These are phyloP conservation scores for Neurospora discreta DNA, from an alignment of 495 filamentous ascomycete species.

Conservation along the genomic window DNA sequence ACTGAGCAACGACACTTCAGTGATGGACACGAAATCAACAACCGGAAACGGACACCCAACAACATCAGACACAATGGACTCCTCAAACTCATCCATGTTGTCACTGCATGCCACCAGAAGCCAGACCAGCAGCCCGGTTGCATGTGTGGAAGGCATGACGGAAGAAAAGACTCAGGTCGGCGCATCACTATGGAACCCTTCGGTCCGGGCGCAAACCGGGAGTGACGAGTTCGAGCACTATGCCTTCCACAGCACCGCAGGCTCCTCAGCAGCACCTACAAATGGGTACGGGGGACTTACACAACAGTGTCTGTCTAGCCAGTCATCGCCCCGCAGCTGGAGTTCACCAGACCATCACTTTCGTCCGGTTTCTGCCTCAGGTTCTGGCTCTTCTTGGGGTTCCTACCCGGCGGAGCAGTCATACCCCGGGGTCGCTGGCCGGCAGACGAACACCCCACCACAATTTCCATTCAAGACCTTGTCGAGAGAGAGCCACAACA, in stretches of 20 bases:
- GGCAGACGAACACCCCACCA: not conserved
- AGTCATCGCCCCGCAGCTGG: constrained; percentile 22
- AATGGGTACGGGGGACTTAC: constrained; percentile 1
- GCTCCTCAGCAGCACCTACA: constrained; percentile 1
- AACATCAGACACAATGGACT: not conserved
- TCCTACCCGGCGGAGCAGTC: not conserved
- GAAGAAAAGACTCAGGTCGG: not conserved
- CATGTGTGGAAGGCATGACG: not conserved
- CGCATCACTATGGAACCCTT: constrained; percentile 10
- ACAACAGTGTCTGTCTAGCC: constrained; percentile 4
- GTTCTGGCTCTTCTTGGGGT: not conserved
- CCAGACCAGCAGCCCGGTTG: not conserved
- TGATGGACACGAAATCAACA: not conserved
- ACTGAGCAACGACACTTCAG: not conserved
- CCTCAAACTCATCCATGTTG: not conserved
- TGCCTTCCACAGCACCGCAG: constrained; percentile 15
- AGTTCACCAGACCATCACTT: constrained; percentile 15
- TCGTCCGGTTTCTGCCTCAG: constrained; percentile 1
- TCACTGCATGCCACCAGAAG: not conserved
- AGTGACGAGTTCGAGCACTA: constrained; percentile 18
- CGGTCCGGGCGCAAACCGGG: constrained; percentile 4
- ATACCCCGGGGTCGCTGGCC: not conserved
- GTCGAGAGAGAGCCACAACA: not conserved
- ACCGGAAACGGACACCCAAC: not conserved
- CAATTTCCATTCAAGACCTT: not conserved